A percentile compares a stretch with the other conserved stretches of the same genome.
Evolutionary conservation across 1,139 yeast species (phyloP).

Genomic region (Hemisphaericaspora subhashii): DNA sequence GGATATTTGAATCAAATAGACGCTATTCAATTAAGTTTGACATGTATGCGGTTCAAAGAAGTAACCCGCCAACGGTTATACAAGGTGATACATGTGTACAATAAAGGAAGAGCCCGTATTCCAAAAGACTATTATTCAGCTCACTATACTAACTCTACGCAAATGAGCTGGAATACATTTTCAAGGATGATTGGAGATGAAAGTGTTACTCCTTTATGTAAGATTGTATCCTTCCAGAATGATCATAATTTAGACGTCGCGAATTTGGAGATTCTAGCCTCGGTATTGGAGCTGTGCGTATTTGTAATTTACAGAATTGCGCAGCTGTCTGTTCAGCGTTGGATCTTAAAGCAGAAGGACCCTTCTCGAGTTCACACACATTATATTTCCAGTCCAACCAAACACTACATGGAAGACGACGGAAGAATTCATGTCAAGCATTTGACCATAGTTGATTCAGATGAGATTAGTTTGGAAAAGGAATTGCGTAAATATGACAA

Average conservation of each 20-base stretch:
- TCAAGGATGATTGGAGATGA: not conserved
- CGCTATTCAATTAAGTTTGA: not conserved
- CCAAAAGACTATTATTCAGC: not conserved
- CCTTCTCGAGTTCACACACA: not conserved
- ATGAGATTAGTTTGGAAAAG: not conserved
- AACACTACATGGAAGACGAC: not conserved
- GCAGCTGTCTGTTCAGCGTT: not conserved
- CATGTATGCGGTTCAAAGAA: not conserved
- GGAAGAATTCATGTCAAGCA: not conserved
- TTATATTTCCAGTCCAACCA: not conserved
- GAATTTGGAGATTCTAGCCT: not conserved
- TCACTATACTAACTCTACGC: not conserved
- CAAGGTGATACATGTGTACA: not conserved
- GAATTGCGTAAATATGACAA: not conserved
- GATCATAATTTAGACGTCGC: not conserved
- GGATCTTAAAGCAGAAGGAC: not conserved
- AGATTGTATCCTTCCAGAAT: not conserved
- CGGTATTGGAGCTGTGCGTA: not conserved
- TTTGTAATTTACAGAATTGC: not conserved
- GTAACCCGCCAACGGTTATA: not conserved
- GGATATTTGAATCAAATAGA: not conserved
- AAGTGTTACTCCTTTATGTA: not conserved
- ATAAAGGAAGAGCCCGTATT: not conserved
- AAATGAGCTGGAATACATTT: not conserved
- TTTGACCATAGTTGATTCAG: not conserved